Conservation (phyloP, 2,329 filamentous ascomycete species). For the Myriangium duriaei region DNA sequence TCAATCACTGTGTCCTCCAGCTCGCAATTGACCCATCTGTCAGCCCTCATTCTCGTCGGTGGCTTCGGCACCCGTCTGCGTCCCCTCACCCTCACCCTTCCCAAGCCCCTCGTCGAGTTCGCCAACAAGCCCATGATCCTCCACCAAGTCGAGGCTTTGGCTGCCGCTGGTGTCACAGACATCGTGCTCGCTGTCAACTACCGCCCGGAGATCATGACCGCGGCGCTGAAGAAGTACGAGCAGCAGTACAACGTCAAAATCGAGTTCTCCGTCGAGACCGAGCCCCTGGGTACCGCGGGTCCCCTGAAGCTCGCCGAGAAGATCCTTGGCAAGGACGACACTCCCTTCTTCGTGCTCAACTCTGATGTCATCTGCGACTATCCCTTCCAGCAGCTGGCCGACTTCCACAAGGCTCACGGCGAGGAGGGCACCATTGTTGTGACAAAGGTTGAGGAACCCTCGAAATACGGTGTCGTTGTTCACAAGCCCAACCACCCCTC, state of each 20-base stretch:
- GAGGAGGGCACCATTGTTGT: constrained; percentile 96
- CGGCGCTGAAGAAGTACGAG: constrained; percentile 88
- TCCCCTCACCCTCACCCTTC: constrained; percentile 90
- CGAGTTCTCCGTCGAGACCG: constrained; percentile 90
- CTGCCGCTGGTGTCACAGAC: constrained; percentile 86
- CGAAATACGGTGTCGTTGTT: constrained; percentile 96
- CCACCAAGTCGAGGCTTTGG: constrained; percentile 92
- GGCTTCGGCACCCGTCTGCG: constrained; percentile 96
- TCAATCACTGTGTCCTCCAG: neutral
- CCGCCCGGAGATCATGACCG: constrained; percentile 94
- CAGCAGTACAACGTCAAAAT: constrained; percentile 87
- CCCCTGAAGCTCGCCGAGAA: constrained; percentile 90
- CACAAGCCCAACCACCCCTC: constrained; percentile 88
- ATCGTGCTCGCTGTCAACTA: constrained; percentile 99
- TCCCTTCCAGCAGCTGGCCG: constrained; percentile 78
- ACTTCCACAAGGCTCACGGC: constrained; percentile 86
- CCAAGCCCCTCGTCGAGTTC: constrained; percentile 96
- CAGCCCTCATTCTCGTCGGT: constrained; percentile 96
- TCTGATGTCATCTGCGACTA: constrained; percentile 98
- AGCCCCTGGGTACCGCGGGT: constrained; percentile 88
- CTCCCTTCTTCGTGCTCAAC: constrained; percentile 96
- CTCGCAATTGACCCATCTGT: constrained; percentile 13
- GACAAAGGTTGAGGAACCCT: constrained; percentile 97
- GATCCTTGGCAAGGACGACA: constrained; percentile 83
- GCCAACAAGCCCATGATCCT: constrained; percentile 99